phyloP scores from a whole-genome alignment of 108 stramenopile genomes.

The Parmales sp. region DNA sequence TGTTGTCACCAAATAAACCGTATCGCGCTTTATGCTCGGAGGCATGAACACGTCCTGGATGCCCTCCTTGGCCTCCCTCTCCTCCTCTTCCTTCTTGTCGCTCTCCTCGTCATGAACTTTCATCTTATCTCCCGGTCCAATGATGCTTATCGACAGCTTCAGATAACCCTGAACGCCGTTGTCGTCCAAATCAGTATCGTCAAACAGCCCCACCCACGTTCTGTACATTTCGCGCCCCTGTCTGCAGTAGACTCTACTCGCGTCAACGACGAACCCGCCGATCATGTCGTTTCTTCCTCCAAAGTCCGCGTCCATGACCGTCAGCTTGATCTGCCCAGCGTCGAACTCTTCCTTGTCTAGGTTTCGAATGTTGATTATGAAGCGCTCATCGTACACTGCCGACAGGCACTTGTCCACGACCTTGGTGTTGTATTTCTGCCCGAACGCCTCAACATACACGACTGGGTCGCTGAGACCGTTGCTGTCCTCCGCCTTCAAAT shows the following conservation, averaged over 20 bases:
- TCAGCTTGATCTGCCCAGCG: constrained; percentile 22
- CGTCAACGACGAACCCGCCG: constrained; percentile 22
- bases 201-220: constrained; percentile 42
- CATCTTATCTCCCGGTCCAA: constrained; percentile 46
- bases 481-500: constrained; percentile 42
- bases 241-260: constrained; percentile 17
- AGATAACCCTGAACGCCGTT: constrained; percentile 44
- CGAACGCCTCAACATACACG: constrained; percentile 25
- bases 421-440: constrained; percentile 22
- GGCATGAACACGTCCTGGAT: constrained; percentile 12
- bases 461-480: constrained; percentile 40
- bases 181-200: constrained; percentile 35
- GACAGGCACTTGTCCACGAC: constrained; percentile 20
- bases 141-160: constrained; percentile 36
- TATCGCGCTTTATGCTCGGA: background rate
- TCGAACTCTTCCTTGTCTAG: constrained; percentile 27
- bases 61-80: constrained; percentile 8
- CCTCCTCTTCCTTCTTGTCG: constrained; percentile 17
- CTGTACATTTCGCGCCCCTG: constrained; percentile 40
- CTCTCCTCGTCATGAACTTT: constrained; percentile 25
- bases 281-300: constrained; percentile 25
- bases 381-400: constrained; percentile 36
- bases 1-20: constrained; percentile 17
- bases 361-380: constrained; percentile 24
- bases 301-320: constrained; percentile 19